Evolutionary conservation across 2,329 filamentous ascomycete genomes (phyloP), one percentile per base, ranked within the genome.

Genomic region (Colletotrichum godetiae): DNA sequence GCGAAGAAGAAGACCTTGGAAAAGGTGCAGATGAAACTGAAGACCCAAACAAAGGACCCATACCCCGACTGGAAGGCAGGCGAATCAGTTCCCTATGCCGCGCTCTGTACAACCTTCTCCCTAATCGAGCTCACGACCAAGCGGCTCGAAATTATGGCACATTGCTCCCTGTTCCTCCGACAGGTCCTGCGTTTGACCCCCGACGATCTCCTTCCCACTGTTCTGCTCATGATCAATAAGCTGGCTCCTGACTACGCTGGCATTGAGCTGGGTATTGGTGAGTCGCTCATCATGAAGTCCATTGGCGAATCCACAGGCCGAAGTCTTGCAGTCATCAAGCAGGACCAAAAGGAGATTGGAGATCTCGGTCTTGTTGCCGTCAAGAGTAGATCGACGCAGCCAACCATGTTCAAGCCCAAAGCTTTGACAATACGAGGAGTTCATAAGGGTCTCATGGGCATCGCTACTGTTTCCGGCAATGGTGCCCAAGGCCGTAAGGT

Each of bases 391-490:
- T 94, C 93, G 15, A 98, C 95, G 58, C 97, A 99, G 80, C 94
- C 94, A 12, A 98, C 97, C 27, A 98, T 99, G 95, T 98, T 98
- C 87, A 98, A 97, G 82, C 97, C 95, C 2, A 98, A 97, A 83
- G 88, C 95, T 33, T 86, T 99, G 77, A 98, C 95, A 0, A 89
- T 99, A 1, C 90, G 90, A 70, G 95, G 93, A 33, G 95, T 99
- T 2, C 95, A 97, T 78, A 92, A 97, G 79, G 94, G 94, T 1
- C 83, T 99, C 46, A 94, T 98, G 87, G 90, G 88, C 42, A 97
- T 99, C 80, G 97, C 97, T 7, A 97, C 94, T 22, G 89, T 94
- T 15, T 90, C 94, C 76, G 97, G 97, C 11, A 93, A 94, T 79
- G 96, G 96, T 56, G 93, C 95, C 0, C 97, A 98, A 81, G 92